Conservation (phyloP, 176 grass and related monocot species). For the Musa acuminata region DNA sequence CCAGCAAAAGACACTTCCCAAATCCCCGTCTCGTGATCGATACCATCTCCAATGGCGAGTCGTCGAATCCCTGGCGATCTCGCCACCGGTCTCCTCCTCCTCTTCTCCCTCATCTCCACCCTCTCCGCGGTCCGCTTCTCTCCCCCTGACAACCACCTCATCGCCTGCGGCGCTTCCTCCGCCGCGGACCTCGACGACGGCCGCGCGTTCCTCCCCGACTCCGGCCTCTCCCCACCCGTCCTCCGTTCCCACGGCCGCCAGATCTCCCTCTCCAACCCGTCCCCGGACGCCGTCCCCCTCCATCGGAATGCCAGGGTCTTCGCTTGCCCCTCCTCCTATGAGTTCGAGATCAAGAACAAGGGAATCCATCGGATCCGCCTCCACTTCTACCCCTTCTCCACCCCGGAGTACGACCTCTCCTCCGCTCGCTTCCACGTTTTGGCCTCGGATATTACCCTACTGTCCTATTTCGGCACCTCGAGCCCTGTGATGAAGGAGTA, state of each 20-base stretch:
- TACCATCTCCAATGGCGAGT: constrained; percentile 35
- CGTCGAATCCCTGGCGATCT: constrained; percentile 16
- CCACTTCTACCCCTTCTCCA: constrained; percentile 77
- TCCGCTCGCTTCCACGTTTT: constrained; percentile 73
- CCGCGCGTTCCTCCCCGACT: constrained; percentile 65
- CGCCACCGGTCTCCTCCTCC: constrained; percentile 25
- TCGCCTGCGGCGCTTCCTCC: constrained; percentile 60
- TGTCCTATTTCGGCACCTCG: constrained; percentile 62
- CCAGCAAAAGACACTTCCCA: background rate
- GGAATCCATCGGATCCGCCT: constrained; percentile 74
- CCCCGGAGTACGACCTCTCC: constrained; percentile 36
- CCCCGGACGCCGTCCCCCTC: constrained; percentile 40
- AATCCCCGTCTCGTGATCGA: background rate
- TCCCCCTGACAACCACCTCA: constrained; percentile 69
- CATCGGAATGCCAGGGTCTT: constrained; percentile 66
- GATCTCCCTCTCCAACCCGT: constrained; percentile 15
- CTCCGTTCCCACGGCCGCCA: constrained; percentile 28
- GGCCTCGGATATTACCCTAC: constrained; percentile 30
- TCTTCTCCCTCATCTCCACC: constrained; percentile 9
- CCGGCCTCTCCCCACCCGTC: constrained; percentile 28
- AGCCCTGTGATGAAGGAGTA: constrained; percentile 65
- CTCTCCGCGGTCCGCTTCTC: constrained; percentile 32
- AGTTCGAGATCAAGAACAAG: constrained; percentile 45
- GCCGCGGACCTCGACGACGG: constrained; percentile 38
- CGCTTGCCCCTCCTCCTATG: constrained; percentile 56